phyloP scores from a whole-genome alignment of 805 yeast species.

The Kodamaea jinghongensis region DNA sequence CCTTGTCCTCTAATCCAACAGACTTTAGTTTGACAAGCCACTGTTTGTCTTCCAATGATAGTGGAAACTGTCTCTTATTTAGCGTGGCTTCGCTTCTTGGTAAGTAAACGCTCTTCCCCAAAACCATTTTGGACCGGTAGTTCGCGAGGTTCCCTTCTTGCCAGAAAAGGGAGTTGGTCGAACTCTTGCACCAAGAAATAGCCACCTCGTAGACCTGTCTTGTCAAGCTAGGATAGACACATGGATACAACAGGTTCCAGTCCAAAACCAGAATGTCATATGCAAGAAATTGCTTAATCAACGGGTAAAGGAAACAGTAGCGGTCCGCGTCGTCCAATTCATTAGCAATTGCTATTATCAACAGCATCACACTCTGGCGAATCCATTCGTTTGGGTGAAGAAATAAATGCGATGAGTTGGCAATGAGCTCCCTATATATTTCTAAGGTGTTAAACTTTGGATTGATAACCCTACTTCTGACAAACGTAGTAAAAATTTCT shows the following conservation, averaged over 20 bases:
- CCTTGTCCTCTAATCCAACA: slow-evolving; percentile 70
- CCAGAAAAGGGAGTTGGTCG: slow-evolving; percentile 79
- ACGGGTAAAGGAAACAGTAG: slow-evolving; percentile 80
- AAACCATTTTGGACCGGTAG: slow-evolving; percentile 1
- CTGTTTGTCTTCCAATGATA: slow-evolving; percentile 63
- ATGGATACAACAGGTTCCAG: slow-evolving; percentile 64
- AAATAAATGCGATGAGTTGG: slow-evolving; percentile 48
- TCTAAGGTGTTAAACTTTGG: slow-evolving; percentile 38
- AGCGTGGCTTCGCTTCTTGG: slow-evolving; percentile 14
- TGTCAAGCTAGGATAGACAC: slow-evolving; percentile 65
- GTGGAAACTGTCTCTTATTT: slow-evolving; percentile 17
- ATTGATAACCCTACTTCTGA: slow-evolving; percentile 29
- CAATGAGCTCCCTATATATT: slow-evolving; percentile 35
- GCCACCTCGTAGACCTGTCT: slow-evolving; percentile 62
- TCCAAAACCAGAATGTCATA: slow-evolving; percentile 71
- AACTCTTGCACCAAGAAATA: slow-evolving; percentile 67
- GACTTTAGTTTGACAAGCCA: slow-evolving; percentile 72
- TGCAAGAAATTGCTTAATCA: slow-evolving; percentile 69
- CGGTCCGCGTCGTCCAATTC: slow-evolving; percentile 72
- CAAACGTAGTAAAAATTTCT: slow-evolving; percentile 35
- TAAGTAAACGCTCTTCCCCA: slow-evolving; percentile 37
- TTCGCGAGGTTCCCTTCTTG: slow-evolving; percentile 34
- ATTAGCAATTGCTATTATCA: slow-evolving; percentile 60
- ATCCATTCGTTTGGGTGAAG: slow-evolving; percentile 89
- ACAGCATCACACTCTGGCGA: slow-evolving; percentile 60